phyloP scores from a whole-genome alignment of 2,329 filamentous ascomycete species.

The Verticillium isaacii region DNA sequence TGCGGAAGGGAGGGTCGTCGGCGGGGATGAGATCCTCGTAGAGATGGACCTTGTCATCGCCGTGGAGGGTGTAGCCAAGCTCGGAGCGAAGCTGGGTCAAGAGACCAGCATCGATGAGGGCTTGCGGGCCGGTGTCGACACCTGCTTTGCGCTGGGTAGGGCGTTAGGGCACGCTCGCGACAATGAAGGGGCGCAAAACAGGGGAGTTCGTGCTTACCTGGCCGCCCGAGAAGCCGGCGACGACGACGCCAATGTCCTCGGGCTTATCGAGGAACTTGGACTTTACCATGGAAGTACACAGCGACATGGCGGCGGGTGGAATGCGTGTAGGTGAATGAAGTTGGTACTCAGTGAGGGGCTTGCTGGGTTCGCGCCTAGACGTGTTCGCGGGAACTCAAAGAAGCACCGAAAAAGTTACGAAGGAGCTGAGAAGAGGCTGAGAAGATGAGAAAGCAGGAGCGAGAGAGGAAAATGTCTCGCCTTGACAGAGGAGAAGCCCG shows the following conservation, averaged over 20 bases:
- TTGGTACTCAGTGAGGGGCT: background rate
- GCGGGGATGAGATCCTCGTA: constrained; percentile 72
- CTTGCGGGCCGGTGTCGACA: constrained; percentile 85
- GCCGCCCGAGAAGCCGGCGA: constrained; percentile 93
- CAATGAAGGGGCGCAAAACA: background rate
- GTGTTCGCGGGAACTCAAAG: background rate
- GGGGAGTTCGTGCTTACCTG: constrained; percentile 57
- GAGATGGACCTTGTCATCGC: constrained; percentile 75
- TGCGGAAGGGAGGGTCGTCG: constrained; percentile 72
- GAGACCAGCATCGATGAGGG: constrained; percentile 83
- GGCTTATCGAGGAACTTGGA: constrained; percentile 76
- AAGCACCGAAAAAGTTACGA: background rate
- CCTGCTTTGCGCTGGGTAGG: constrained; percentile 72
- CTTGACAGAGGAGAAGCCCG: background rate
- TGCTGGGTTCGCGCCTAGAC: background rate
- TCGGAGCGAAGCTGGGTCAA: constrained; percentile 79
- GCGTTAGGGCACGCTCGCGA: constrained; percentile 6
- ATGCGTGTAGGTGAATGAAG: background rate
- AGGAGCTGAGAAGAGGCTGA: background rate
- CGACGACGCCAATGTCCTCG: constrained; percentile 82
- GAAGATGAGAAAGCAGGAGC: background rate
- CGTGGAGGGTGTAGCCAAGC: constrained; percentile 81
- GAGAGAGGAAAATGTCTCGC: background rate
- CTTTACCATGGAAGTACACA: constrained; percentile 50
- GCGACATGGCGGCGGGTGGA: constrained; percentile 16